phyloP scores from a whole-genome alignment of 768 basidiomycete species.

The Lactarius evosmus region DNA sequence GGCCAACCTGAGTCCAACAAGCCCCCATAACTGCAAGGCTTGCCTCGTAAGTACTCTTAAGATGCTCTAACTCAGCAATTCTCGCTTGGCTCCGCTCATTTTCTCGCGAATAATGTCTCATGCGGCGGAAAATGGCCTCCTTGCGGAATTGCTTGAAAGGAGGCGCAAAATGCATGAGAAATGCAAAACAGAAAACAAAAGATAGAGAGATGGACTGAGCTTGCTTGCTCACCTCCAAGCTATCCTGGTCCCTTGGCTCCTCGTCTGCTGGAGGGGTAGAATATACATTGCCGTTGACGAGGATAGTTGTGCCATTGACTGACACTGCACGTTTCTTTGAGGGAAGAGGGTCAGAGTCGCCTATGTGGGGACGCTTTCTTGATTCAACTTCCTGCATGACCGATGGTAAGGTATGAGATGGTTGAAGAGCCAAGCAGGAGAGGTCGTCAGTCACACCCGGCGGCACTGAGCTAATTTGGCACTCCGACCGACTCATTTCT shows the following conservation, averaged over 20 bases:
- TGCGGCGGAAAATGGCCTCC: conserved; percentile 80
- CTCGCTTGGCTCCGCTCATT: conserved; percentile 59
- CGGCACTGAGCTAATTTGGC: conserved; percentile 10
- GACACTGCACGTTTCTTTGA: conserved; percentile 33
- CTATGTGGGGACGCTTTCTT: conserved; percentile 28
- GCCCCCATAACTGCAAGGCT: conserved; percentile 71
- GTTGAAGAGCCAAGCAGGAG: conserved; percentile 1
- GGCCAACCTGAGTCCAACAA: conserved; percentile 72
- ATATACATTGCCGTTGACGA: conserved; percentile 30
- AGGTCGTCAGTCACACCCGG: not conserved
- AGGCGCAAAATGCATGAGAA: conserved; percentile 5
- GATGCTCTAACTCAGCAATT: conserved; percentile 61
- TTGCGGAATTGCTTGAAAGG: conserved; percentile 69
- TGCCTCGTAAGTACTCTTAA: conserved; percentile 64
- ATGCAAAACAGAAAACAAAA: conserved; percentile 26
- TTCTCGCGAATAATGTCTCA: conserved; percentile 80
- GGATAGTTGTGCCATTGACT: conserved; percentile 29
- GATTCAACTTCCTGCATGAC: conserved; percentile 27
- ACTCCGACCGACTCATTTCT: conserved; percentile 18
- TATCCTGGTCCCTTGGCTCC: conserved; percentile 38
- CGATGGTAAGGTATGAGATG: not conserved
- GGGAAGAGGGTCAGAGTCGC: conserved; percentile 27
- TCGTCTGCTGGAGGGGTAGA: conserved; percentile 23
- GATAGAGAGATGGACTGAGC: conserved; percentile 29
- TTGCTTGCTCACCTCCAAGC: conserved; percentile 54